Evolutionary conservation across 352 stramenopile genomes (phyloP), one percentile per base, ranked within the genome.

Genomic region (Phytophthora syringae): DNA sequence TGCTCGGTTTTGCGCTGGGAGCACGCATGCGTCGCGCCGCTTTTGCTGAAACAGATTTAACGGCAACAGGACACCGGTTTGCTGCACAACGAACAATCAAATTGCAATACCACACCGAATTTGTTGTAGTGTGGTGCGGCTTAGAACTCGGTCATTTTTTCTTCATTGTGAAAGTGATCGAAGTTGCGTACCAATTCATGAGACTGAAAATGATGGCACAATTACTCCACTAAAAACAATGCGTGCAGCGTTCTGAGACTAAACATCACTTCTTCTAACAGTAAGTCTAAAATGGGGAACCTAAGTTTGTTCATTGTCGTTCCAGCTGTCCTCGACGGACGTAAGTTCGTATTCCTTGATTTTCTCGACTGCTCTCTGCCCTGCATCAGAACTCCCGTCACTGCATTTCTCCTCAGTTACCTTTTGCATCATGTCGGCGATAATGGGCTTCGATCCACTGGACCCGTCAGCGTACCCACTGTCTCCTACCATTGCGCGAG

Each of bases 1-100:
- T 74, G 82, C 45, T 84, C 76, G 3, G 79, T 88, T 53, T 58
- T 89, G 52, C 72, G 77, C 18, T 89, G 80, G 80, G 81, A 90
- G 43, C 70, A 60, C 36, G 48, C 49, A 7, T 77, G 69, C 24
- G 69, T 81, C 13, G 70, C 57, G 37, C 75, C 75, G 22, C 52
- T 83, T 18, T 77, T 83, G 52, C 44, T 83, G 28, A 68, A 68
- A 42, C 36, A 37, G 6, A 39, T 68, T 47, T 62, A 43, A 63
- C 3, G 7, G 28, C 5, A 20, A 21, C 36, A 20, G 1, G 34
- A 11, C 18, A 18, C 34, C 34, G 3, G 16, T 40, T 40, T 40
- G 36, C 36, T 42, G 16, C 36, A 22, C 36, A 42, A 7, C 30
- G 13, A 37, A 37, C 30, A 37, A 37, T 4, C 10, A 37, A 37